A percentile compares a stretch with the other conserved stretches of the same genome.
Evolutionary conservation across 2,329 filamentous ascomycete species (phyloP).

Genomic region (Neofusicoccum sp.): DNA sequence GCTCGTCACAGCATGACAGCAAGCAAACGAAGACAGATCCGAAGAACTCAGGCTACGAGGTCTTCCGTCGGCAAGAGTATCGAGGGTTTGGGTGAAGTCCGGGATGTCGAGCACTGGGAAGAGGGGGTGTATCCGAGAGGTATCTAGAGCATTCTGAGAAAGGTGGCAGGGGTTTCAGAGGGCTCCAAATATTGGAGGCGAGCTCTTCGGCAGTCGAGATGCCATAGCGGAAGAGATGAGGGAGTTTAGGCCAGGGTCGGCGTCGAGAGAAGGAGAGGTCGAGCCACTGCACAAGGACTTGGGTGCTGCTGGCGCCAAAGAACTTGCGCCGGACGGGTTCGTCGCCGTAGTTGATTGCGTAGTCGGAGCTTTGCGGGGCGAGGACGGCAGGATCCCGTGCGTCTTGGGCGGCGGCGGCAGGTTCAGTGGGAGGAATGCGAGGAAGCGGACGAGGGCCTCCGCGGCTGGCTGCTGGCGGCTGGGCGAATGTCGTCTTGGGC

Average conservation of each 20-base stretch:
- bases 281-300: slow-evolving; percentile 20
- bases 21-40: not conserved
- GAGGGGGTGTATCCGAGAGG: not conserved
- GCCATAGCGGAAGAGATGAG: slow-evolving; percentile 6
- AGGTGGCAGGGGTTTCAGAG: not conserved
- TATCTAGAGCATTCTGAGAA: not conserved
- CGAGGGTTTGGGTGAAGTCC: not conserved
- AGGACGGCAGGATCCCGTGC: not conserved
- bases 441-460: slow-evolving; percentile 3
- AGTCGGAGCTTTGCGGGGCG: not conserved
- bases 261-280: slow-evolving; percentile 15
- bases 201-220: slow-evolving; percentile 7
- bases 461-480: not conserved
- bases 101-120: not conserved
- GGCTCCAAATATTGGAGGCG: not conserved
- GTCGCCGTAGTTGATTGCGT: slow-evolving; percentile 6
- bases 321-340: slow-evolving; percentile 16
- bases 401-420: not conserved
- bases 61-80: not conserved
- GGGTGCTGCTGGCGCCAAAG: slow-evolving; percentile 19
- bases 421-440: not conserved
- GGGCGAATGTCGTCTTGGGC: not conserved
- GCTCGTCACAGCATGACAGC: not conserved
- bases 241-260: slow-evolving; percentile 1
- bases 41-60: not conserved